Percentiles rank a stretch among this genome's conserved stretches.
phyloP scores from a whole-genome alignment of 257 asterid genomes.

The Fraxinus cuspidata region DNA sequence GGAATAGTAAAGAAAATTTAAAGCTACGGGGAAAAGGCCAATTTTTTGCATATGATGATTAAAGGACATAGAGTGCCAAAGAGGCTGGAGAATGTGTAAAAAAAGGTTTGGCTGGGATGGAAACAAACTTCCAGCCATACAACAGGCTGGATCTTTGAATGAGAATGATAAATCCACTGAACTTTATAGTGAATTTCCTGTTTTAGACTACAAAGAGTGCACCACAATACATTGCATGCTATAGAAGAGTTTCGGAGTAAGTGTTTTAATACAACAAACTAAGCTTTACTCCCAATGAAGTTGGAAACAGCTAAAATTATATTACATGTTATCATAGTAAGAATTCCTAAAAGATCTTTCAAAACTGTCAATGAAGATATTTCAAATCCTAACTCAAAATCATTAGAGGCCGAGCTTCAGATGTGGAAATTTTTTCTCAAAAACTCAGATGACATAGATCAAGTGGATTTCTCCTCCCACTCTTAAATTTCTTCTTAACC shows the following conservation, averaged over 20 bases:
- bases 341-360: neutral
- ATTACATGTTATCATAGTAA: neutral
- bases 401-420: neutral
- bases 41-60: neutral
- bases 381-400: neutral
- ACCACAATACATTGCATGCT: neutral
- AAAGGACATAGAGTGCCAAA: neutral
- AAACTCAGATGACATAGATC: neutral
- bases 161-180: neutral
- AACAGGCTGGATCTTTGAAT: conserved; percentile 10
- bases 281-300: neutral
- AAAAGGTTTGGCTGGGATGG: conserved; percentile 23
- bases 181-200: neutral
- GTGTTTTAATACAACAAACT: neutral
- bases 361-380: neutral
- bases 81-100: conserved; percentile 17
- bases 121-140: conserved; percentile 31
- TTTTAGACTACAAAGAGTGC: neutral
- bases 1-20: neutral
- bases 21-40: neutral
- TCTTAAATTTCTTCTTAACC: neutral
- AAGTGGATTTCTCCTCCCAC: neutral
- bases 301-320: neutral
- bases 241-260: neutral
- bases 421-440: neutral